A percentile compares a stretch with the other conserved stretches of the same genome.
phyloP scores from a whole-genome alignment of 2,329 filamentous ascomycete genomes.

The Helotiales sp. region DNA sequence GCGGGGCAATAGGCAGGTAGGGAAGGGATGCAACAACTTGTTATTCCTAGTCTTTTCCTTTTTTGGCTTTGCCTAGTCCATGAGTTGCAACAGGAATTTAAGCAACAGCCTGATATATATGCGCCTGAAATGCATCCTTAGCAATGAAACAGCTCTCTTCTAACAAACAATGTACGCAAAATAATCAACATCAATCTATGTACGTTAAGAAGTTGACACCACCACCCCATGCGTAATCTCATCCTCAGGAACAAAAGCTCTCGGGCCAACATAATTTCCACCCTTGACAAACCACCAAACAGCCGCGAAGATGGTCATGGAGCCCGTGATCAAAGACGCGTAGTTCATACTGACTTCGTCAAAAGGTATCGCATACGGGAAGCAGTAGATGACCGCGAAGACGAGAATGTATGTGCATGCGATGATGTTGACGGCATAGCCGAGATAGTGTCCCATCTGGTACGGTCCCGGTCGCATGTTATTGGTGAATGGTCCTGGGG shows the following conservation, averaged over 20 bases:
- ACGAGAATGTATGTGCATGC: constrained; percentile 62
- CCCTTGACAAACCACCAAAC: constrained; percentile 49
- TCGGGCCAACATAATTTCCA: constrained; percentile 37
- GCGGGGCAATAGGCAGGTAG: background rate
- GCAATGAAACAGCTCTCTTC: background rate
- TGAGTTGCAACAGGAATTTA: background rate
- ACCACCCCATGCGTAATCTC: background rate
- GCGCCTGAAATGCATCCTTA: background rate
- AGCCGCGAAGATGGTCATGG: constrained; percentile 47
- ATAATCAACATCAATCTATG: background rate
- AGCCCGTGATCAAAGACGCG: constrained; percentile 51
- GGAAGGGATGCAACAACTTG: background rate
- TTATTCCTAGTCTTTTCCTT: background rate
- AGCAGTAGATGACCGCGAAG: constrained; percentile 69
- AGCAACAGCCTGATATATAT: background rate
- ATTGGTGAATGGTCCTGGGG: constrained; percentile 29
- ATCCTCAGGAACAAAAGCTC: constrained; percentile 20
- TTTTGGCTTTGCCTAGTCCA: background rate
- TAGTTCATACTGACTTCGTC: constrained; percentile 59
- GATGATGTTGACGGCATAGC: constrained; percentile 56
- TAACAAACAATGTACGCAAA: background rate
- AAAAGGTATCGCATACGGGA: constrained; percentile 55
- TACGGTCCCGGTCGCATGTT: constrained; percentile 62
- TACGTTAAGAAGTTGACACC: background rate
- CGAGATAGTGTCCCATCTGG: constrained; percentile 54